Base-by-base conservation (phyloP, 2,329 filamentous ascomycete species). In the Plectosphaerella sp. region DNA sequence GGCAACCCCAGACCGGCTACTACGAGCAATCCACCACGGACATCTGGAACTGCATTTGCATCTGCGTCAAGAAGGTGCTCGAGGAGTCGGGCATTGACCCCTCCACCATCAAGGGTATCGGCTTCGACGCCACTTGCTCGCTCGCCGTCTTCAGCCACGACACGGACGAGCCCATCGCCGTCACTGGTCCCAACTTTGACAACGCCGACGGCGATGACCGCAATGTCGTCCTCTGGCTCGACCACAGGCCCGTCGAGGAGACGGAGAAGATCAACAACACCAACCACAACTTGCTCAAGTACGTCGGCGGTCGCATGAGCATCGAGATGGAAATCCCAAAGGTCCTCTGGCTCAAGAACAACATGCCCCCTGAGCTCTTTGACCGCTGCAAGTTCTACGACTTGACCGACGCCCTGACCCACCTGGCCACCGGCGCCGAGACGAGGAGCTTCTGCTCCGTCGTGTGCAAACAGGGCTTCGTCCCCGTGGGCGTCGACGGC, bases 251-350 rank as follows among this genome's bases (percentile, higher is more conserved):
- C 1, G 83, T 94, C 14, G 83, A 89, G 55, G 94, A 99, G 78
- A 95, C 93, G 0, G 86, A 89, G 57, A 88, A 89, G 73, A 96
- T 99, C 75, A 99, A 99, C 69, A 84, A 84, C 51, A 97, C 94
- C 3, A 80, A 86, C 50, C 94, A 99, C 76, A 94, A 95, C 69
- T 78, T 99, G 50, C 83, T 99, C 54, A 88, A 91, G 64, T 99
- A 99, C 66, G 94, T 99, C 16, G 94, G 94, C 61, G 94, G 94
- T 57, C 93, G 88, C 68, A 99, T 99, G 94, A 96, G 91, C 67
- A 93, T 97, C 59, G 94, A 99, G 77, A 99, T 99, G 94, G 94
- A 99, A 70, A 95, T 99, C 52, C 94, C 94, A 58, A 99, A 99
- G 74, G 90, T 97, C 1, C 79, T 97, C 53, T 99, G 94, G 94